Evolutionary conservation across 352 stramenopile species (phyloP), one percentile per base, ranked within the genome.

Genomic region (Pythium brachiatum): DNA sequence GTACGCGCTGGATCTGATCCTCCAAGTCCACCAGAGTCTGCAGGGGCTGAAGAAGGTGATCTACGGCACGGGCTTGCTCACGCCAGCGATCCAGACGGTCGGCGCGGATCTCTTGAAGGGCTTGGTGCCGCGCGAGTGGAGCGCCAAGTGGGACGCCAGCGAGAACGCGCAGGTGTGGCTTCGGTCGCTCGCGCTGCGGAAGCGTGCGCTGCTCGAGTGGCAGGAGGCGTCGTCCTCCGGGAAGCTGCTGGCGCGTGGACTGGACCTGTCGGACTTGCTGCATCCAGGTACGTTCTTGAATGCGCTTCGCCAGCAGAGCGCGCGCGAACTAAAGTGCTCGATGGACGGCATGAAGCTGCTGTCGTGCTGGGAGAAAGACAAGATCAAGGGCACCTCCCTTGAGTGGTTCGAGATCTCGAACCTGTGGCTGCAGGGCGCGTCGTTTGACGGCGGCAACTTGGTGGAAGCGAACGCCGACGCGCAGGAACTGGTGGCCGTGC

Each of bases 281-380:
- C 86, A 97, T 46, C 94, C 95, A 2, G 91, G 83, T 18, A 98
- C 94, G 18, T 98, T 98, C 77, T 73, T 98, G 41, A 98, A 98
- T 65, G 92, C 94, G 5, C 57, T 98, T 25, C 74, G 93, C 21
- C 95, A 98, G 61, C 90, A 97, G 61, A 96, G 88, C 27, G 89
- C 93, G 20, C 86, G 92, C 3, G 70, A 76, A 23, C 74, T 94
- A 20, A 66, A 93, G 31, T 89, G 76, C 63, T 93, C 90, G 8
- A 97, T 97, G 81, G 92, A 97, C 61, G 81, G 69, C 36, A 91
- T 98, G 78, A 91, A 94, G 66, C 65, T 98, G 60, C 59, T 95
- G 9, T 96, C 89, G 27, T 95, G 78, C 57, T 98, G 89, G 89
- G 84, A 92, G 31, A 86, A 90, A 41, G 83, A 94, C 57, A 79